Evolutionary conservation across 805 yeast genomes (phyloP).

Genomic region (Jamesozyma spencerorum): DNA sequence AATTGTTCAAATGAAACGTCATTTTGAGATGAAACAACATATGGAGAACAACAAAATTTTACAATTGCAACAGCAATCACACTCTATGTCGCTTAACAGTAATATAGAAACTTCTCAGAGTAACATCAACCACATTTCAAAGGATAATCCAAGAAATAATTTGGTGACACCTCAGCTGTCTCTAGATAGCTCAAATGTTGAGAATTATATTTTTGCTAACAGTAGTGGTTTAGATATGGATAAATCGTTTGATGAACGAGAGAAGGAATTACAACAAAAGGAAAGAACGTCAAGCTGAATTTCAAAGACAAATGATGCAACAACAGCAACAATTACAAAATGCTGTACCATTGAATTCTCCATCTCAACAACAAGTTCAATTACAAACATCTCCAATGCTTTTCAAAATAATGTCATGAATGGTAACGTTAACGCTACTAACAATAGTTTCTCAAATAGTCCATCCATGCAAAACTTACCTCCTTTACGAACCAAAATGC

Average conservation of each 20-base stretch:
- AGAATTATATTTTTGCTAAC: constrained; percentile 1
- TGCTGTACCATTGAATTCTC: constrained; percentile 3
- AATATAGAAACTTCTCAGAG: not conserved
- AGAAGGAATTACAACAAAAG: constrained; percentile 21
- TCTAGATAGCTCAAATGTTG: not conserved
- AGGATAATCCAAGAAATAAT: not conserved
- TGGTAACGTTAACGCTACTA: not conserved
- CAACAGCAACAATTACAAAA: constrained; percentile 9
- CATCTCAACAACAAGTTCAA: constrained; percentile 8
- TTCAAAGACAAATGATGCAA: constrained; percentile 18
- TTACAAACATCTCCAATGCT: constrained; percentile 1
- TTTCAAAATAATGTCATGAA: constrained; percentile 1
- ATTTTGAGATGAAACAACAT: constrained; percentile 1
- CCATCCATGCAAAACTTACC: constrained; percentile 4
- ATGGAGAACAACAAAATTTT: not conserved
- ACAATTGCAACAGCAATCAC: not conserved
- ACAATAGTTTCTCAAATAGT: constrained; percentile 1
- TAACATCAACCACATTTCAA: not conserved
- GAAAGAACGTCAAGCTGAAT: constrained; percentile 27
- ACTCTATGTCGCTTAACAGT: not conserved
- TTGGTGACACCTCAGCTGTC: not conserved
- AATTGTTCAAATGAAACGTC: not conserved
- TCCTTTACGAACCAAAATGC: constrained; percentile 4
- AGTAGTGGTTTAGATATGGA: constrained; percentile 2
- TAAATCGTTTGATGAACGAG: constrained; percentile 15